A percentile compares a stretch with the other conserved stretches of the same genome.
These are phyloP conservation scores for Kazachstania kunashirensis DNA, from an alignment of 805 yeast genomes.

Conservation along the genomic window DNA sequence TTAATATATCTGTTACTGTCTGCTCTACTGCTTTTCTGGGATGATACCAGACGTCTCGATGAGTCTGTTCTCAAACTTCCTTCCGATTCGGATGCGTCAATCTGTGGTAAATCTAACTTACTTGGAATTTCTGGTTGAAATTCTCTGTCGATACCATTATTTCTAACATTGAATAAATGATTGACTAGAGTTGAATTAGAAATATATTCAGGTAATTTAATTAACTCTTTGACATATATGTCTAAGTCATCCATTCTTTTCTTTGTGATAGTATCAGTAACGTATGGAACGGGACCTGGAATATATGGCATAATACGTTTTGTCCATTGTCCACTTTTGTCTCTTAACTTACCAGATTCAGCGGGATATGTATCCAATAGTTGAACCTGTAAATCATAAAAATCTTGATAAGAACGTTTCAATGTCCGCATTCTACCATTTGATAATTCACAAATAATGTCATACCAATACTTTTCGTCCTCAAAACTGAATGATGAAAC, in stretches of 20 bases:
- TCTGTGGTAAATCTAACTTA: neutral
- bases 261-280: slow-evolving; percentile 62
- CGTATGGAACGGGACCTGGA: slow-evolving; percentile 92
- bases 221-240: slow-evolving; percentile 47
- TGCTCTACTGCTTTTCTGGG: slow-evolving; percentile 2
- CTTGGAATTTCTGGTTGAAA: slow-evolving; percentile 9
- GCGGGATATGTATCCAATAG: slow-evolving; percentile 76
- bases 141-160: slow-evolving; percentile 27
- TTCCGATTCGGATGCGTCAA: neutral
- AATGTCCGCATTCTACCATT: slow-evolving; percentile 62
- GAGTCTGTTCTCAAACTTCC: neutral
- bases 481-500: slow-evolving; percentile 75
- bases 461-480: slow-evolving; percentile 83
- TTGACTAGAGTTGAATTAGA: slow-evolving; percentile 60
- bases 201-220: slow-evolving; percentile 67
- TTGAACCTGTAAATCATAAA: slow-evolving; percentile 83
- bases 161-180: slow-evolving; percentile 52
- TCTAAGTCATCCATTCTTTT: slow-evolving; percentile 48
- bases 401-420: slow-evolving; percentile 89
- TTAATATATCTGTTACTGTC: slow-evolving; percentile 1
- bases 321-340: slow-evolving; percentile 45
- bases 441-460: slow-evolving; percentile 55
- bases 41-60: neutral
- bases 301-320: slow-evolving; percentile 82
- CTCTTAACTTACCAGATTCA: slow-evolving; percentile 69